These are phyloP conservation scores for Fomitopsis betulina DNA, from an alignment of 1,284 basidiomycete genomes.

Conservation along the genomic window DNA sequence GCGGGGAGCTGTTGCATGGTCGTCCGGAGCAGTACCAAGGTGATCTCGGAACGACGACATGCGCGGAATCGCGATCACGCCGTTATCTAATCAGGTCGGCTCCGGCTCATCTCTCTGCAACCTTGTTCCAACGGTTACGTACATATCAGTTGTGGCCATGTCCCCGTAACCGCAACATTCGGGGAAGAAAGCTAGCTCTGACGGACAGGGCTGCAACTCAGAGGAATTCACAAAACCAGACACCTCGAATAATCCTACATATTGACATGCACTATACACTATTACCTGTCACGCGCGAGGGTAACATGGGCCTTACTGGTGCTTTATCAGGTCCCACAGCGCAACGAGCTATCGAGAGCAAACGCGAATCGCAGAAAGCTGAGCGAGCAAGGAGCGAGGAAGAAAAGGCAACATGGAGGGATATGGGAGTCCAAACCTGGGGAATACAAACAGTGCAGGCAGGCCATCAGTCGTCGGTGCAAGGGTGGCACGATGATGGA, in stretches of 20 bases:
- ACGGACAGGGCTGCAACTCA: too few relatives aligned
- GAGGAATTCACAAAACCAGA: neutral
- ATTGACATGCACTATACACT: neutral
- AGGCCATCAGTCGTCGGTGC: neutral
- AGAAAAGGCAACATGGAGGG: neutral
- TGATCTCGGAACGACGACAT: neutral
- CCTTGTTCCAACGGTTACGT: neutral
- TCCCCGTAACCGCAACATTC: too few relatives aligned
- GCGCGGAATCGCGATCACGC: neutral
- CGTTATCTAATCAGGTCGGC: neutral
- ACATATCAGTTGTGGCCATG: too few relatives aligned
- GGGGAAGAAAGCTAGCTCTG: too few relatives aligned
- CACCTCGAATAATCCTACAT: neutral
- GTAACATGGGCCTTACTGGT: neutral
- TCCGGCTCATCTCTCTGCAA: neutral
- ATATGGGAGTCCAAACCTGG: neutral
- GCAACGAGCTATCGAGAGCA: neutral
- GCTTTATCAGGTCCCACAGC: neutral
- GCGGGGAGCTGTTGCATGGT: neutral
- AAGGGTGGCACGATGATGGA: neutral
- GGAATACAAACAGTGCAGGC: neutral
- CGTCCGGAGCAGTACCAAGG: neutral
- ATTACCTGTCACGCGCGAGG: neutral
- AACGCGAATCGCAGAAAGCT: neutral
- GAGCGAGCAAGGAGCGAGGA: neutral